These are phyloP conservation scores for Diaporthe amygdali DNA, from an alignment of 2,329 filamentous ascomycete species.

Conservation along the genomic window DNA sequence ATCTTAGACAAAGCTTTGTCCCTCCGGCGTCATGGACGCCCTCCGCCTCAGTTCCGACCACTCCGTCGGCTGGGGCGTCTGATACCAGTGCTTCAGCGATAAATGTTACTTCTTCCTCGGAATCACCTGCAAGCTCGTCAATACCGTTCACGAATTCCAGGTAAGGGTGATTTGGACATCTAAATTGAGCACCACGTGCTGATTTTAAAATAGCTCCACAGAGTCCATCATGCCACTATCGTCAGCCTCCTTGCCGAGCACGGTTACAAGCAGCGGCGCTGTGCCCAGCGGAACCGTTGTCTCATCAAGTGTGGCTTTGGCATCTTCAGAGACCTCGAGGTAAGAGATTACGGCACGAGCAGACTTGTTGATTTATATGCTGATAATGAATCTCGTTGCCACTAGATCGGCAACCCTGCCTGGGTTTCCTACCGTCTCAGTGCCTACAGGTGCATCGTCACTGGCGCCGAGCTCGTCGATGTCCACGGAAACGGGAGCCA, in stretches of 20 bases:
- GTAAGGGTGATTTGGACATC: neutral
- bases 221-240: neutral
- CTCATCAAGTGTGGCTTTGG: neutral
- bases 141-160: constrained; percentile 19
- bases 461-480: neutral
- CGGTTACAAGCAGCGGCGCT: neutral
- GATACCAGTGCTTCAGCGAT: neutral
- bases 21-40: neutral
- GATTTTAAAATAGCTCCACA: neutral
- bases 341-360: neutral
- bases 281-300: neutral
- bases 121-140: constrained; percentile 24
- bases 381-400: neutral
- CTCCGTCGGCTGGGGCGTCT: neutral
- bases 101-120: constrained; percentile 23
- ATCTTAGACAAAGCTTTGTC: neutral
- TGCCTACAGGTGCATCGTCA: neutral
- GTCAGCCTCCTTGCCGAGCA: neutral
- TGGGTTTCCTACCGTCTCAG: neutral
- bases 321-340: neutral
- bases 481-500: neutral
- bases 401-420: neutral
- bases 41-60: neutral
- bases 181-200: neutral
- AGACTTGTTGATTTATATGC: neutral